Conservation (phyloP, 225 moss, liverwort and hornwort species). For the Pseudisothecium myosuroides region DNA sequence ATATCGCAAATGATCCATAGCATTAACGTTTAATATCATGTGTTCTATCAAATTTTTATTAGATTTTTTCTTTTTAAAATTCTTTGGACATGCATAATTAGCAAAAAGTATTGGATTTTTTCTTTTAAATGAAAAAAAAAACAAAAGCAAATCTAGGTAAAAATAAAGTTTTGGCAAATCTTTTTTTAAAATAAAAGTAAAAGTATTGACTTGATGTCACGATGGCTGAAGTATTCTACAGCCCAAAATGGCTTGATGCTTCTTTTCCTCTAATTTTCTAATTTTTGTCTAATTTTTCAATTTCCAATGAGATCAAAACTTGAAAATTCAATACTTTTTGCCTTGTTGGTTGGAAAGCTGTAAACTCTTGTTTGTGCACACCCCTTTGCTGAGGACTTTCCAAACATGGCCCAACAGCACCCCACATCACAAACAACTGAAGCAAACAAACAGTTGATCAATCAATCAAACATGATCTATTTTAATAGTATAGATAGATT, state of each 20-base stretch:
- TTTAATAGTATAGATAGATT: background rate
- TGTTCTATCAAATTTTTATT: no score
- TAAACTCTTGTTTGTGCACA: background rate
- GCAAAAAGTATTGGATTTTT: background rate
- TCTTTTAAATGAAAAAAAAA: no score
- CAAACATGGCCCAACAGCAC: no score
- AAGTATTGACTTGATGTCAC: background rate
- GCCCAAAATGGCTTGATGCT: background rate
- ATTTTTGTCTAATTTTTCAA: background rate
- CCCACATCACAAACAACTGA: no score
- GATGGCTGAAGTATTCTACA: background rate
- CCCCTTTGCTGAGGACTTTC: background rate
- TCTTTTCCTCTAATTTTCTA: background rate
- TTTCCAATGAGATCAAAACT: background rate
- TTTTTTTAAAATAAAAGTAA: no score
- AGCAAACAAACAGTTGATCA: background rate
- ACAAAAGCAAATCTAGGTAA: rapidly evolving
- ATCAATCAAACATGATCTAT: no score
- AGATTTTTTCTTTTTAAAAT: background rate
- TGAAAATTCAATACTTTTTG: background rate
- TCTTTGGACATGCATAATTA: background rate
- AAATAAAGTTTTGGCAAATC: no score
- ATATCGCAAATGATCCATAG: background rate
- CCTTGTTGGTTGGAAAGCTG: background rate
- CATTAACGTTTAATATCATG: rapidly evolving